Conservation (phyloP, 2,329 filamentous ascomycete species). For the Hymenoscyphus fraxineus region DNA sequence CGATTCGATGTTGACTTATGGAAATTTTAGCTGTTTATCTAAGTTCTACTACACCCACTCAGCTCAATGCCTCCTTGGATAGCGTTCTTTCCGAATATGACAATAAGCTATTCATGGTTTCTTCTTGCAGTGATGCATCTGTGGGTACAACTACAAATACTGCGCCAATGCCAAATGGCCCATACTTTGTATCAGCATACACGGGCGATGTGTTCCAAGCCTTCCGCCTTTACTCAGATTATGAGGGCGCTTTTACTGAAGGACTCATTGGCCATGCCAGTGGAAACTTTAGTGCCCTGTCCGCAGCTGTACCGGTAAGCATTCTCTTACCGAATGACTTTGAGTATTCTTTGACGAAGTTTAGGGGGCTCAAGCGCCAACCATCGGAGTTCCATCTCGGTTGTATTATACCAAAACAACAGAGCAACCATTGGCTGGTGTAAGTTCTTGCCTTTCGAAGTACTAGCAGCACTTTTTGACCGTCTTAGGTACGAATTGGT, state of each 20-base stretch:
- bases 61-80: not conserved
- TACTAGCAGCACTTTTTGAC: not conserved
- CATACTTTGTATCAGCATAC: conserved; percentile 45
- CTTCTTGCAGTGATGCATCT: conserved; percentile 16
- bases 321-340: not conserved
- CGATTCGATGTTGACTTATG: conserved; percentile 3
- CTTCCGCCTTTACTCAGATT: conserved; percentile 48
- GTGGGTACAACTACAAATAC: conserved; percentile 1
- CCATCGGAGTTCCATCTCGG: conserved; percentile 54
- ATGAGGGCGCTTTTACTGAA: conserved; percentile 47
- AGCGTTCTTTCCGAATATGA: conserved; percentile 19
- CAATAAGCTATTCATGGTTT: conserved; percentile 25
- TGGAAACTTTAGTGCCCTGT: conserved; percentile 42
- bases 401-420: conserved; percentile 53
- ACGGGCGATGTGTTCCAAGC: conserved; percentile 45
- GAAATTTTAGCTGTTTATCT: conserved; percentile 23
- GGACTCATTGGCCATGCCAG: conserved; percentile 38
- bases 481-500: conserved; percentile 32
- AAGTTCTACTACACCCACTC: not conserved
- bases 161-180: conserved; percentile 40
- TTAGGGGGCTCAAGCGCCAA: conserved; percentile 40
- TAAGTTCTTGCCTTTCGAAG: conserved; percentile 42
- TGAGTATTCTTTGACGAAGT: not conserved
- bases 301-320: conserved; percentile 32
- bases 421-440: conserved; percentile 54